A percentile compares a stretch with the other conserved stretches of the same genome.
Evolutionary conservation across 2,329 filamentous ascomycete genomes (phyloP).

Genomic region (Arthrocladium fulminans): DNA sequence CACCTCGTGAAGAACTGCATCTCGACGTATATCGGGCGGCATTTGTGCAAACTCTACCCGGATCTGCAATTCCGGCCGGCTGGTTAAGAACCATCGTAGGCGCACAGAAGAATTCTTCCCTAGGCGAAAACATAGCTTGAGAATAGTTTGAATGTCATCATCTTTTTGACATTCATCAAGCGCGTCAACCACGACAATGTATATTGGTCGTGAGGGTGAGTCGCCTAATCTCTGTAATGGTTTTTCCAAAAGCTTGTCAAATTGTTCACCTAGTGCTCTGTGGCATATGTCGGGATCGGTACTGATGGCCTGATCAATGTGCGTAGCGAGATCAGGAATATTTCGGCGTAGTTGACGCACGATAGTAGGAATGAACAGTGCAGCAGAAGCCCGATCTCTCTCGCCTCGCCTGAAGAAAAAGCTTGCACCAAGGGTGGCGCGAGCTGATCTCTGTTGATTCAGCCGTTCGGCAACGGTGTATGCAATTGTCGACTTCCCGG

Average conservation of each 20-base stretch:
- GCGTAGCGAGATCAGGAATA: conserved; percentile 24
- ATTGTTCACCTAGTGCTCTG: conserved; percentile 25
- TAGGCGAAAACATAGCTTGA: not conserved
- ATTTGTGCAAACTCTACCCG: not conserved
- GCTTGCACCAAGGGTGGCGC: conserved; percentile 12
- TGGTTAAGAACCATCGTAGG: conserved; percentile 1
- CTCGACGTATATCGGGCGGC: not conserved
- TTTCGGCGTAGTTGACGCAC: conserved; percentile 27
- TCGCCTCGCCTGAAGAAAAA: conserved; percentile 36
- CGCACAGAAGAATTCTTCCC: conserved; percentile 25
- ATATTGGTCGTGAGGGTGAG: not conserved
- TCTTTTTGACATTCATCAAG: conserved; percentile 1
- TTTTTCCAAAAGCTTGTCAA: conserved; percentile 23
- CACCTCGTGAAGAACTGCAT: conserved; percentile 1
- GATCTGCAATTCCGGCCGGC: not conserved
- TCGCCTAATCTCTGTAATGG: conserved; percentile 17
- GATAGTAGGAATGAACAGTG: conserved; percentile 35
- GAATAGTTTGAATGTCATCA: not conserved
- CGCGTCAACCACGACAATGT: conserved; percentile 1
- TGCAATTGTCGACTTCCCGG: conserved; percentile 30
- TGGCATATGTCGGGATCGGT: conserved; percentile 23
- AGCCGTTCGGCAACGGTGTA: conserved; percentile 25
- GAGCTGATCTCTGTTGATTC: not conserved
- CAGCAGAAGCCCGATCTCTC: conserved; percentile 29
- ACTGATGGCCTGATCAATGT: conserved; percentile 19